Percentiles rank a stretch among this genome's conserved stretches.
Conservation (phyloP, 2,329 filamentous ascomycete species). For the Aspergillus vadensis region DNA sequence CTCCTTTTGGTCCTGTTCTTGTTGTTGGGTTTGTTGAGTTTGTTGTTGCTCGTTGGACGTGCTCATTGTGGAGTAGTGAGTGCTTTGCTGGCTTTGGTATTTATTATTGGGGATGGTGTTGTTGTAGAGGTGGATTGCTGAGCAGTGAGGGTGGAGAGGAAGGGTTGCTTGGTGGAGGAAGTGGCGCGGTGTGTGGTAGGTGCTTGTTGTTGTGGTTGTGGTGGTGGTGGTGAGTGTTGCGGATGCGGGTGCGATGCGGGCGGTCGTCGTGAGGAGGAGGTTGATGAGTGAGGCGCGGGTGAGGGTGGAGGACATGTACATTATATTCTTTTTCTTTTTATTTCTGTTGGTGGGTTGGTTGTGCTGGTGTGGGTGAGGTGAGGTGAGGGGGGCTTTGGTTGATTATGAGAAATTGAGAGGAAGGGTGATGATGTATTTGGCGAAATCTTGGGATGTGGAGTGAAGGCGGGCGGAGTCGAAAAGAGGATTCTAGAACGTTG, state of each 20-base stretch:
- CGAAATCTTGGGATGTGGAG: constrained; percentile 6
- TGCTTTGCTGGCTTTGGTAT: not conserved
- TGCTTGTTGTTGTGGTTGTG: not conserved
- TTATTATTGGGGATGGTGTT: constrained; percentile 5
- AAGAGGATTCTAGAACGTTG: constrained; percentile 24
- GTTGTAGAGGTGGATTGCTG: constrained; percentile 19
- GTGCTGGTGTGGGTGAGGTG: not conserved
- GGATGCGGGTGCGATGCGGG: constrained; percentile 21
- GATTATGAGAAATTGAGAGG: not conserved
- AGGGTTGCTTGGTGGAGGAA: constrained; percentile 6
- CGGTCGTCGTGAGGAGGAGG: constrained; percentile 22
- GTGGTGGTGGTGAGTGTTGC: constrained; percentile 3
- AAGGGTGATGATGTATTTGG: not conserved
- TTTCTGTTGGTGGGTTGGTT: not conserved
- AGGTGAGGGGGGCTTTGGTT: not conserved
- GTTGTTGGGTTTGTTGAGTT: constrained; percentile 14
- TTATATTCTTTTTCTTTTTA: constrained; percentile 16
- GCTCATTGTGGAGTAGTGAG: constrained; percentile 28
- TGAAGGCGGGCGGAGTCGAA: not conserved
- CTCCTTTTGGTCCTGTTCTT: constrained; percentile 14
- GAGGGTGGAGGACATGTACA: constrained; percentile 31
- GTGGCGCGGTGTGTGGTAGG: constrained; percentile 3
- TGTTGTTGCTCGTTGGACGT: constrained; percentile 5
- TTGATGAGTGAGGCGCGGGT: constrained; percentile 33
- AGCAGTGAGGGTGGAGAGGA: constrained; percentile 18